Evolutionary conservation across 371 early-diverging fungal genomes (phyloP).

Genomic region (Mucor circinelloides): DNA sequence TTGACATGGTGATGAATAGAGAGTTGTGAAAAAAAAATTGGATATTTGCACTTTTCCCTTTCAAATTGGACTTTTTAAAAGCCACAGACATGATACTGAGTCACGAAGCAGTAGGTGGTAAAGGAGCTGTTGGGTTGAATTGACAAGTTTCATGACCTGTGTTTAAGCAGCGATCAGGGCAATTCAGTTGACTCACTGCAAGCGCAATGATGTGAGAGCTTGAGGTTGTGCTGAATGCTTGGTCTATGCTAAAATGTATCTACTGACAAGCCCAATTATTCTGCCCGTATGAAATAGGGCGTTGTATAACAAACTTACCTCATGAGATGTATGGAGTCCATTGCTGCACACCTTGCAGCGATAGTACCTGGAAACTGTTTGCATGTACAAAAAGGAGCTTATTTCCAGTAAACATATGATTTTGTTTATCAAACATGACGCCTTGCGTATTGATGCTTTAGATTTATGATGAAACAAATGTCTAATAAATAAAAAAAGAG

Average conservation of each 20-base stretch:
- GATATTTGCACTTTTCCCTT: not conserved
- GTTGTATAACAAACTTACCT: too few relatives aligned
- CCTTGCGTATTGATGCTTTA: not conserved
- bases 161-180: not conserved
- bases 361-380: not conserved
- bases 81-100: not conserved
- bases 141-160: not conserved
- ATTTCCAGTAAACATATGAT: not conserved
- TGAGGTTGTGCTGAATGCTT: too few relatives aligned
- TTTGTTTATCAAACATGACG: not conserved
- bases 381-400: not conserved
- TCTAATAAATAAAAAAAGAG: not conserved
- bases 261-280: too few relatives aligned
- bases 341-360: too few relatives aligned
- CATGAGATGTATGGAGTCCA: too few relatives aligned
- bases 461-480: not conserved
- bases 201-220: too few relatives aligned
- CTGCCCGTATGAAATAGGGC: too few relatives aligned
- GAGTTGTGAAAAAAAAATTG: not conserved
- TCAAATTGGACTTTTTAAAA: not conserved
- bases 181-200: too few relatives aligned
- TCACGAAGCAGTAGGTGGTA: too few relatives aligned
- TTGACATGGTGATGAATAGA: constrained; percentile 3
- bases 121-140: too few relatives aligned
- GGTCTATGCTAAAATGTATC: too few relatives aligned